A percentile compares a stretch with the other conserved stretches of the same genome.
These are phyloP conservation scores for Ophiostoma novo-ulmi DNA, from an alignment of 2,329 filamentous ascomycete species.

Conservation along the genomic window DNA sequence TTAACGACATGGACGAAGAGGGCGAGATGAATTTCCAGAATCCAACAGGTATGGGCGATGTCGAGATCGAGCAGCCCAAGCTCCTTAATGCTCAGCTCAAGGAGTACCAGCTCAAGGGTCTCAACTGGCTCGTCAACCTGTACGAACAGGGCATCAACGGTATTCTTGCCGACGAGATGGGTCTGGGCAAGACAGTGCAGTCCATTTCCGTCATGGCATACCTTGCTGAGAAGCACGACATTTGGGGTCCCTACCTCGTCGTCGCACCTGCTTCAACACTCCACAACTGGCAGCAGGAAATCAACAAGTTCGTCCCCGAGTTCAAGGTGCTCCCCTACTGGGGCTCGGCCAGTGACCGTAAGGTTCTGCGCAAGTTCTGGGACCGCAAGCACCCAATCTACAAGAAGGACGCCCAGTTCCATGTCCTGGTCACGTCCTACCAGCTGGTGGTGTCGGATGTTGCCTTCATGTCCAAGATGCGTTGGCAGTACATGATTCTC, in stretches of 20 bases:
- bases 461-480: conserved; percentile 97
- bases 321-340: conserved; percentile 97
- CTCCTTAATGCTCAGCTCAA: conserved; percentile 91
- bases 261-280: conserved; percentile 93
- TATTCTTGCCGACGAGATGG: conserved; percentile 98
- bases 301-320: conserved; percentile 86
- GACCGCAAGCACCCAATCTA: conserved; percentile 97
- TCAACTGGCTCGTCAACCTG: conserved; percentile 98
- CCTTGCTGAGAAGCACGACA: conserved; percentile 92
- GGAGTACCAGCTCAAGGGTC: conserved; percentile 97
- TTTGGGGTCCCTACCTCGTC: conserved; percentile 96
- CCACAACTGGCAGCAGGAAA: conserved; percentile 99
- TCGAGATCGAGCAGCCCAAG: conserved; percentile 90
- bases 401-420: conserved; percentile 86
- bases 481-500: conserved; percentile 99
- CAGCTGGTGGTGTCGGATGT: conserved; percentile 95
- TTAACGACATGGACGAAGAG: conserved; percentile 84
- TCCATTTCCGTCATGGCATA: conserved; percentile 99
- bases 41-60: conserved; percentile 86
- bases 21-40: conserved; percentile 99
- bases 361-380: conserved; percentile 97
- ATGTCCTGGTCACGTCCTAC: conserved; percentile 94
- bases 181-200: conserved; percentile 97
- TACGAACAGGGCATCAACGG: conserved; percentile 99
- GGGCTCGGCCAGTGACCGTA: conserved; percentile 90